A percentile compares a stretch with the other conserved stretches of the same genome.
Conservation (phyloP, 495 filamentous ascomycete species). For the Trichoderma asperelloides region DNA sequence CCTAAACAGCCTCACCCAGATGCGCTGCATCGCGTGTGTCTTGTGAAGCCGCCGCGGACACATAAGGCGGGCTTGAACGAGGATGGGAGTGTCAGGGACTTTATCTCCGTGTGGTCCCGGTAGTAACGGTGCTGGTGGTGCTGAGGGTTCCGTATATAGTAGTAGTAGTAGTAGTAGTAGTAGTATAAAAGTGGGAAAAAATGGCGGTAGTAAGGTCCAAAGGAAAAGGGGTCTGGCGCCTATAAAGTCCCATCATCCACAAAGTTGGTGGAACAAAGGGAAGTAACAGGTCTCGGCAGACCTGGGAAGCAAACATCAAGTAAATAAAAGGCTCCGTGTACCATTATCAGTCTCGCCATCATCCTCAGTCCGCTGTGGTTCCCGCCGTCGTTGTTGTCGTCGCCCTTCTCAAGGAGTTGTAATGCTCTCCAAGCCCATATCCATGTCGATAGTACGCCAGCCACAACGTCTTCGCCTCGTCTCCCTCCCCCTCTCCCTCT, state of each 20-base stretch:
- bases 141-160: background rate
- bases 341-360: background rate
- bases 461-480: constrained; percentile 53
- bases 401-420: constrained; percentile 69
- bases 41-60: constrained; percentile 60
- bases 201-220: too few relatives aligned
- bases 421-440: constrained; percentile 92
- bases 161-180: background rate
- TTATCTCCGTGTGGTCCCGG: constrained; percentile 43
- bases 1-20: constrained; percentile 25
- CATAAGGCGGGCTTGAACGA: constrained; percentile 44
- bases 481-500: constrained; percentile 15
- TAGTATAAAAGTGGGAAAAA: background rate
- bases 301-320: background rate
- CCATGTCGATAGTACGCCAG: constrained; percentile 90
- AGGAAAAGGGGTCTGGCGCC: background rate
- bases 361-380: background rate
- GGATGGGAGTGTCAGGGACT: constrained; percentile 50
- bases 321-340: background rate
- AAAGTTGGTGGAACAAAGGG: background rate
- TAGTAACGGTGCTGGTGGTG: background rate
- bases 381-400: constrained; percentile 17
- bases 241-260: background rate
- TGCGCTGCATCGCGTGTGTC: constrained; percentile 50
- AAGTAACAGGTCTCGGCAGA: background rate